Evolutionary conservation across 2,329 filamentous ascomycete genomes (phyloP), one percentile per base, ranked within the genome.

Genomic region (Beauveria bassiana): DNA sequence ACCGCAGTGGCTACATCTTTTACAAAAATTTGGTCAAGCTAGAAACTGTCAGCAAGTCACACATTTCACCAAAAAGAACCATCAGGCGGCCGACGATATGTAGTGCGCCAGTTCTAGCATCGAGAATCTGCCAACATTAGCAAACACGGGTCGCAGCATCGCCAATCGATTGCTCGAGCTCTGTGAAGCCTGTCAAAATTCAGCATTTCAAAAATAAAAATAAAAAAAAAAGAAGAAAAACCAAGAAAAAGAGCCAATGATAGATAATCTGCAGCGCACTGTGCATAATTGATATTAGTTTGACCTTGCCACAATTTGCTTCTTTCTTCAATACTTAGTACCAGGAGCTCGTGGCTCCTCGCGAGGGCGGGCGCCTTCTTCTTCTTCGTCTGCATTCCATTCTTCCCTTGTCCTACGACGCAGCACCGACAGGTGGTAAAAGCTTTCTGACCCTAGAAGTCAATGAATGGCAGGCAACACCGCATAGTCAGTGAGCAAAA

Each of bases 211-310:
- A 55, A 20, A 34, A 56, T 5, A 5, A 20, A 3, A 1, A 56
- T 22, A 20, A 10, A n/a, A 20, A 34, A 5, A 38, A 38, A 34
- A 20, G 5, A n/a, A n/a, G 22, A 5, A 22, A 22, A 38, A 38
- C 4, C 31, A 10, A 12, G 1, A 16, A 57, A 20, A 3, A 40
- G 14, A 5, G 16, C 14, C 31, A 34, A 34, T 34, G 10, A 40
- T 45, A 24, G 34, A 38, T 47, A 28, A 43, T 51, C 49, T 51
- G 57, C 24, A 59, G 57, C 51, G 51, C 51, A 61, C 59, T 61
- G 24, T 49, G 59, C 59, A 43, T 55, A 49, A 28, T 55, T 61
- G 59, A 34, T 55, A 61, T 61, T 55, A 61, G 59, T 61, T 51
- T 43, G 22, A 16, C 31, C 46, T 31, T 47, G 28, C 28, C 55